Base-by-base conservation (phyloP, 1,139 yeast genomes). In the Pichiaceae sp. region DNA sequence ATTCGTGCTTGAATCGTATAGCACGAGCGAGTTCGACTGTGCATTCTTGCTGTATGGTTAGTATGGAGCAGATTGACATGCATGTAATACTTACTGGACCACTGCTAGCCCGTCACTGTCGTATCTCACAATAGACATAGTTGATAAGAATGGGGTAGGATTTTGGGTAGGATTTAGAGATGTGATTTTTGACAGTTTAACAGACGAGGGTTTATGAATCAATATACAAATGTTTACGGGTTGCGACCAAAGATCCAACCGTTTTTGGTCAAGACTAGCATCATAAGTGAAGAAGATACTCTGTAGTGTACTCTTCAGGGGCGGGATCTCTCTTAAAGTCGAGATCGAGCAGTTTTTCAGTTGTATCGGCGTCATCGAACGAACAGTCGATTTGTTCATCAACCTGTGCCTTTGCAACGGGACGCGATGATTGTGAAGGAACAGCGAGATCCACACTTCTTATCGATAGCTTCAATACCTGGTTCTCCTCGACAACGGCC, bases 1-100 rank as follows among this genome's bases (percentile, higher is more conserved):
- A 29, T 70, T 66, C 3, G 66, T 60, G 32, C 54, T 54, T 34
- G 62, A 58, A 46, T 71, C 64, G 43, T 68, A 72, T 1, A 70
- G 48, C 4, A 72, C 74, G 25, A 70, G 47, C 9, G 72, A 57
- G 16, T 70, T 68, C 26, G 62, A 59, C 23, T 56, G 50, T 3
- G 68, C 60, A 42, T 68, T 66, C 26, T 44, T 46, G 31, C 52
- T 45, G 34, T 17, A 8, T 16, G 9, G 26, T 16, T 11, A 19
- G 29, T 27, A 19, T n/a, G 8, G n/a, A n/a, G n/a, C n/a, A n/a
- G n/a, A n/a, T 21, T 8, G 17, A 11, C 28, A 12, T 32, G 42
- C 16, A 25, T 8, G 29, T 16, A 9, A 23, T 25, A 36, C 37
- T 23, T 38, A 47, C 50, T 42, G 46, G 9, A 41, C 44, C 20